Evolutionary conservation across 1,284 basidiomycete genomes (phyloP).

Genomic region (Moesziomyces globuligerus): DNA sequence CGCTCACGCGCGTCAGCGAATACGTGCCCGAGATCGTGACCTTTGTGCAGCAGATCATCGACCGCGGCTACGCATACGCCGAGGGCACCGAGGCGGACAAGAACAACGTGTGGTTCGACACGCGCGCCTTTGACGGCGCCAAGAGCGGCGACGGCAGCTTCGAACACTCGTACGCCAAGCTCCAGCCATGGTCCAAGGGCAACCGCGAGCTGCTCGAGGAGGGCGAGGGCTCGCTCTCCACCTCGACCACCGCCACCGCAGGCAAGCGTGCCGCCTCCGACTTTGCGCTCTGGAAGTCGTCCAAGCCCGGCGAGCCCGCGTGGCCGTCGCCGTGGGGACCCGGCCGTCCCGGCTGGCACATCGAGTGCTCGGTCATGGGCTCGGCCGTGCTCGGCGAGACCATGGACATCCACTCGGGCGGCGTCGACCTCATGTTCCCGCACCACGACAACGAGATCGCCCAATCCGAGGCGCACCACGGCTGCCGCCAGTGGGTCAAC

Average conservation of each 20-base stretch:
- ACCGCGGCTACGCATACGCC: constrained; percentile 87
- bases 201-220: constrained; percentile 90
- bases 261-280: constrained; percentile 76
- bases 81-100: constrained; percentile 53
- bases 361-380: constrained; percentile 99
- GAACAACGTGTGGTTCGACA: constrained; percentile 88
- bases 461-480: constrained; percentile 90
- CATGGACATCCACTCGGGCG: constrained; percentile 98
- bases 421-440: constrained; percentile 95
- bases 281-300: constrained; percentile 98
- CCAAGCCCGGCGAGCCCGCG: constrained; percentile 95
- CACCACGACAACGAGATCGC: constrained; percentile 99
- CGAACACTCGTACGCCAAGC: constrained; percentile 83
- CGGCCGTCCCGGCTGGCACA: constrained; percentile 99
- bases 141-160: constrained; percentile 44
- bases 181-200: constrained; percentile 94
- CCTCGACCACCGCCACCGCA: constrained; percentile 69
- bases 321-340: constrained; percentile 97
- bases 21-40: constrained; percentile 94
- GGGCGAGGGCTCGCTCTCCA: constrained; percentile 81
- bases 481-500: constrained; percentile 94
- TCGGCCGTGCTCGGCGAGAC: constrained; percentile 87
- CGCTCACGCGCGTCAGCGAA: constrained; percentile 93
- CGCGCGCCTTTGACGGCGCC: constrained; percentile 81
- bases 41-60: constrained; percentile 86